A percentile compares a stretch with the other conserved stretches of the same genome.
phyloP scores from a whole-genome alignment of 371 early-diverging fungal species.

The Syncephalastrum sp. region DNA sequence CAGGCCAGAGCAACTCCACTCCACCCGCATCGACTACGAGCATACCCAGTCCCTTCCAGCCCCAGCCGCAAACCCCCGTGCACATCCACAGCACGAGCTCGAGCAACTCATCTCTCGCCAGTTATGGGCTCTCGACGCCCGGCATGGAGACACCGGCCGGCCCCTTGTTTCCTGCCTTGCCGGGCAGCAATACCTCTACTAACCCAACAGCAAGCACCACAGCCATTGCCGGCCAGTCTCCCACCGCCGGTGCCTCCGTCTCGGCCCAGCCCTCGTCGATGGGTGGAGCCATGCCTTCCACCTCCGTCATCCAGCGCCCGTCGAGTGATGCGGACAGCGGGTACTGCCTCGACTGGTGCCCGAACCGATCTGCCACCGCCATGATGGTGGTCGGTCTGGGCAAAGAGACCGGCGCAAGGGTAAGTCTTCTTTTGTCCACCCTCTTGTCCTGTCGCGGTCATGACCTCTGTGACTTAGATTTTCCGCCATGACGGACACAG shows the following conservation, averaged over 20 bases:
- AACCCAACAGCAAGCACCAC: conserved; percentile 11
- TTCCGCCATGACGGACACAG: conserved; percentile 60
- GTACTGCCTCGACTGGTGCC: conserved; percentile 89
- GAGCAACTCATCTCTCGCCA: conserved; percentile 31
- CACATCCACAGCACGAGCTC: conserved; percentile 40
- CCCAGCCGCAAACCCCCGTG: conserved; percentile 22
- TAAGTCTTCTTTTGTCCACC: conserved; percentile 18
- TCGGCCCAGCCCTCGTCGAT: too few species aligned
- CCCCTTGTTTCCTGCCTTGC: conserved; percentile 14
- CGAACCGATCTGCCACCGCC: conserved; percentile 70
- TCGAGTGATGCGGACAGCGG: conserved; percentile 59
- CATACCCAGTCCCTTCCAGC: conserved; percentile 8
- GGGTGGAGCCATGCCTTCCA: too few species aligned
- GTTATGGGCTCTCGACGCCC: conserved; percentile 36
- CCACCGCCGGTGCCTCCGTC: too few species aligned
- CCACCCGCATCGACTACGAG: conserved; percentile 7
- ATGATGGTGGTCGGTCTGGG: conserved; percentile 91
- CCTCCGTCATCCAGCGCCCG: conserved; percentile 13
- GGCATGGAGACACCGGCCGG: conserved; percentile 15
- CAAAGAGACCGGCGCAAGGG: conserved; percentile 75
- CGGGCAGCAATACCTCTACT: conserved; percentile 4
- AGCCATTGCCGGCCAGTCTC: not conserved
- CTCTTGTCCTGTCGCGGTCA: not conserved
- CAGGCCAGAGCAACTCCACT: conserved; percentile 6
- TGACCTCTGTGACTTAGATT: conserved; percentile 34